Conservation (phyloP, 352 stramenopile genomes). For the Pythium sp. region DNA sequence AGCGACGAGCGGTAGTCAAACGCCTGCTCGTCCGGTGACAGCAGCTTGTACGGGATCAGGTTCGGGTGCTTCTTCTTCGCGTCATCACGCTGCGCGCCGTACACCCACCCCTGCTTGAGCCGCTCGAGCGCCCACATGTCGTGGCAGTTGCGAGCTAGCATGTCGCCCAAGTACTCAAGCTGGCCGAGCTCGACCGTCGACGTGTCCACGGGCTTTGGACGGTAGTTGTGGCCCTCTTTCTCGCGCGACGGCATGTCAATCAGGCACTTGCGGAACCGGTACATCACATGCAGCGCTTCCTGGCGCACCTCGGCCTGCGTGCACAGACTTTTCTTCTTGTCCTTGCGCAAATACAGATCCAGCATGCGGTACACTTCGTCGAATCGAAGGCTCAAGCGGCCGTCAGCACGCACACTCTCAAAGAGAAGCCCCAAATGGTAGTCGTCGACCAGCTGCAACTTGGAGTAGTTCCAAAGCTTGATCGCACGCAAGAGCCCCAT, state of each 20-base stretch:
- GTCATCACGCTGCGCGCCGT: constrained; percentile 68
- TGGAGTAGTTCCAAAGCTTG: constrained; percentile 82
- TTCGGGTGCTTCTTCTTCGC: constrained; percentile 76
- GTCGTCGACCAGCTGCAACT: constrained; percentile 75
- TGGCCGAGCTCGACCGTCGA: constrained; percentile 64
- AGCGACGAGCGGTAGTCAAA: constrained; percentile 87
- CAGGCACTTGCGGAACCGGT: constrained; percentile 83
- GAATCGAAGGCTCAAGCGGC: constrained; percentile 70
- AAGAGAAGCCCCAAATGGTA: constrained; percentile 83
- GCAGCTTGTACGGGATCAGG: constrained; percentile 76
- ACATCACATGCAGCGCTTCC: constrained; percentile 85
- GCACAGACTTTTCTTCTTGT: constrained; percentile 63
- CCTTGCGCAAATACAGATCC: constrained; percentile 79
- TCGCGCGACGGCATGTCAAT: constrained; percentile 89
- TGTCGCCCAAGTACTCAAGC: constrained; percentile 69
- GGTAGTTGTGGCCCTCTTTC: constrained; percentile 87
- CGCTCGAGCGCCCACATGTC: constrained; percentile 86
- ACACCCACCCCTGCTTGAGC: constrained; percentile 84
- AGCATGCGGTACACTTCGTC: constrained; percentile 86
- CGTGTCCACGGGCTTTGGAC: constrained; percentile 83
- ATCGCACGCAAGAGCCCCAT: constrained; percentile 69
- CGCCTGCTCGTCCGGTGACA: constrained; percentile 76
- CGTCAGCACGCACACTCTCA: constrained; percentile 68
- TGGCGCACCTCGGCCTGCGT: constrained; percentile 72
- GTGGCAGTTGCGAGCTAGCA: constrained; percentile 82